Evolutionary conservation across 2,329 filamentous ascomycete genomes (phyloP), one percentile per base, ranked within the genome.

Genomic region (Thelonectria blattea): DNA sequence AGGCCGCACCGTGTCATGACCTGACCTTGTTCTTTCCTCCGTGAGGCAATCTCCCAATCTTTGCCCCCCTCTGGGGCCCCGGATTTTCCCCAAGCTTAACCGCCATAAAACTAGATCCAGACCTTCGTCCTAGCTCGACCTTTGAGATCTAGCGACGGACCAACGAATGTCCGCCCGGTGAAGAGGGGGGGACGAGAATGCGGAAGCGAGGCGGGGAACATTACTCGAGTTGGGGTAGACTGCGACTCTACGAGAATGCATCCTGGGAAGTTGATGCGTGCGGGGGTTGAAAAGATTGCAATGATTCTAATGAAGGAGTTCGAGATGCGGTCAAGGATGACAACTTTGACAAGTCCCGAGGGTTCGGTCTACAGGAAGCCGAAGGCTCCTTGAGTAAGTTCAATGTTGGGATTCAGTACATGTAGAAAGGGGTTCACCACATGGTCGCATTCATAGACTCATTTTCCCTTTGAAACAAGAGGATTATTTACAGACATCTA

Each of bases 1-100:
- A n/a, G n/a, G n/a, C n/a, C n/a, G 17, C 20, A n/a, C 22, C 34
- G 43, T 2, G 43, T 18, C 30, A 59, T 59, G 51, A 39, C 39
- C 56, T 59, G 51, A 59, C 43, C 45, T 11, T 39, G 18, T 17
- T 27, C 45, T 24, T 24, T 52, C 39, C 37, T 39, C 32, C 39
- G 56, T 50, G 50, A 43, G 37, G 30, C 20, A 42, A 11, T 30
- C 37, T 27, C 22, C 22, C 22, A 30, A 30, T 30, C 27, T 30
- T 7, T 10, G 4, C 27, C 27, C 8, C 45, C 56, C 50, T 50
- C 51, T n/a, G 56, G 56, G 51, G 56, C 56, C 56, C 56, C 56
- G 47, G 56, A 54, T 51, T 58, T 53, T 51, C 51, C 39, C 34
- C 56, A 54, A 50, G 39, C 46, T 50, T 27, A 59, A 41, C 27